phyloP scores from a whole-genome alignment of 306 rosid genomes.

The Macrotyloma uniflorum region DNA sequence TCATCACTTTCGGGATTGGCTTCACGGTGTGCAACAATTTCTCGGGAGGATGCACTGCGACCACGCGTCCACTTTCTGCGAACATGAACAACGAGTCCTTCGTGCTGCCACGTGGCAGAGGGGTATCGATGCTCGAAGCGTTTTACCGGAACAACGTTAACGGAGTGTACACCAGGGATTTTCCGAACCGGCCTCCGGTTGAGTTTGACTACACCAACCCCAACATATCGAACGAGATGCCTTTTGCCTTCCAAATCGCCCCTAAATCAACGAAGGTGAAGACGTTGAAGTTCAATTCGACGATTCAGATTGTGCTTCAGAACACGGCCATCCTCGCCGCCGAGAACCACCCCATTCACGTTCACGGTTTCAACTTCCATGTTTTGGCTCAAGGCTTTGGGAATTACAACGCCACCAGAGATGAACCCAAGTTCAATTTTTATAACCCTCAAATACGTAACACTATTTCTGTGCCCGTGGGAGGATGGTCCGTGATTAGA shows the following conservation, averaged over 20 bases:
- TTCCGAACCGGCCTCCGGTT: slow-evolving; percentile 50
- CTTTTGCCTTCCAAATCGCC: background rate
- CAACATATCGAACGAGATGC: background rate
- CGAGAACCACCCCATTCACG: slow-evolving; percentile 67
- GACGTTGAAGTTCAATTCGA: slow-evolving; percentile 60
- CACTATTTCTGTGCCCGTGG: slow-evolving; percentile 63
- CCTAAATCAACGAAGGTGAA: slow-evolving; percentile 62
- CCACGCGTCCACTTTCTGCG: slow-evolving; percentile 39
- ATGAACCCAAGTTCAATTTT: slow-evolving; percentile 48
- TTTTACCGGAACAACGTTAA: background rate
- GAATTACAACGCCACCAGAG: slow-evolving; percentile 43
- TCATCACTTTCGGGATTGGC: slow-evolving; percentile 48
- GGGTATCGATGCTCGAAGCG: slow-evolving; percentile 57
- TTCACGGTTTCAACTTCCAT: slow-evolving; percentile 68
- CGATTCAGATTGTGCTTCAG: slow-evolving; percentile 62
- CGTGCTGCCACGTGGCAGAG: slow-evolving; percentile 38
- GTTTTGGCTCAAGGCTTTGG: slow-evolving; percentile 78
- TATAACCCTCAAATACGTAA: slow-evolving; percentile 62
- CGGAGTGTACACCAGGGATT: slow-evolving; percentile 57
- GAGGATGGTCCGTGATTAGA: slow-evolving; percentile 74
- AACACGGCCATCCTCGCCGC: slow-evolving; percentile 38
- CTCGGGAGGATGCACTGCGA: slow-evolving; percentile 6
- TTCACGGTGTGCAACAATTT: slow-evolving; percentile 24
- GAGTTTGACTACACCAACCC: slow-evolving; percentile 49
- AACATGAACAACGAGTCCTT: slow-evolving; percentile 81